Evolutionary conservation across 495 filamentous ascomycete genomes (phyloP).

Genomic region (Xylaria cubensis): DNA sequence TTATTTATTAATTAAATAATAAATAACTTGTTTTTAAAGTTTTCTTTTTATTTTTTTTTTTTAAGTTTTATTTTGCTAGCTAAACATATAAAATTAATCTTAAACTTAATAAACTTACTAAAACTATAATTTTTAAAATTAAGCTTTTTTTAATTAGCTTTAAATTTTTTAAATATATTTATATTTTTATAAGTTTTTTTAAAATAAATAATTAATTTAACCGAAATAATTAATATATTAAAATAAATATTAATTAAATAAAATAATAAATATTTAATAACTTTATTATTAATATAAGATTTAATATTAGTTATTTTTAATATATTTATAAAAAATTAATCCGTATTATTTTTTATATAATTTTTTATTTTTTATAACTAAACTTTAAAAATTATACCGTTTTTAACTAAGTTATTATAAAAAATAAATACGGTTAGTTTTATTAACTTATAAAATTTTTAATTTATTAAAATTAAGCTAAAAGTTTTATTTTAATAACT

Average conservation of each 20-base stretch:
- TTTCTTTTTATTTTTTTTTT: neutral
- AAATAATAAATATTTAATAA: neutral
- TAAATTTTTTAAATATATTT: neutral
- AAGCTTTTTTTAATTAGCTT: neutral
- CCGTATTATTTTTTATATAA: no score
- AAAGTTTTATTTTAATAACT: no score
- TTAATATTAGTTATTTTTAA: neutral
- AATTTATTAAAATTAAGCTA: no score
- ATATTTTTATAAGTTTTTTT: neutral
- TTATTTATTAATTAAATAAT: neutral
- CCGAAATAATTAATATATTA: neutral
- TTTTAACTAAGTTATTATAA: no score
- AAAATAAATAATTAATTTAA: neutral
- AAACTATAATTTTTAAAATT: neutral
- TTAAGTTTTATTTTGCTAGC: neutral
- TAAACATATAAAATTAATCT: neutral
- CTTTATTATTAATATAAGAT: neutral
- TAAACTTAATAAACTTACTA: neutral
- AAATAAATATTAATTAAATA: neutral
- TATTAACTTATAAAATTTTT: no score
- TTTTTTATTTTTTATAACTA: no score
- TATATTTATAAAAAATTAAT: no score
- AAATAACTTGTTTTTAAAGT: neutral
- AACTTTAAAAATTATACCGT: no score
- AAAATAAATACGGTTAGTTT: no score